phyloP scores from a whole-genome alignment of 768 basidiomycete genomes.

The Boletus reticuloceps region DNA sequence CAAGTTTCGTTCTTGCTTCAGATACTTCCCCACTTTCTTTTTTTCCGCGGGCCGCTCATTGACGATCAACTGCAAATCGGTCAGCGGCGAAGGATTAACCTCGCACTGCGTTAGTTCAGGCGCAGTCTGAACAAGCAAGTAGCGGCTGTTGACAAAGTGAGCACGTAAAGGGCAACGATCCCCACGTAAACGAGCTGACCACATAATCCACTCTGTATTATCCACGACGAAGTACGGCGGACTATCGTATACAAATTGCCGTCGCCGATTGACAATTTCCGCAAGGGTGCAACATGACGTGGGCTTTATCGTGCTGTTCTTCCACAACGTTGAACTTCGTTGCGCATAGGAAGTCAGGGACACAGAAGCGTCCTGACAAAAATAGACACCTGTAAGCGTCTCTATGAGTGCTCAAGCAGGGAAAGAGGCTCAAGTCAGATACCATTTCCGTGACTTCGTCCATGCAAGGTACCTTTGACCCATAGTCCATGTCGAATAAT shows the following conservation, averaged over 20 bases:
- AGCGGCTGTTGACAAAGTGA: conserved; percentile 42
- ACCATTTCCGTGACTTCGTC: conserved; percentile 66
- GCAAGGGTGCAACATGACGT: conserved; percentile 55
- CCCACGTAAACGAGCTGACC: conserved; percentile 36
- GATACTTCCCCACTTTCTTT: conserved; percentile 34
- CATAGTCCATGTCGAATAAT: conserved; percentile 73
- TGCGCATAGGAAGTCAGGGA: conserved; percentile 45
- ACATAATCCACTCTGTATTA: conserved; percentile 69
- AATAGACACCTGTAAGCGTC: conserved; percentile 55
- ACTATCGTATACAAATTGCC: conserved; percentile 51
- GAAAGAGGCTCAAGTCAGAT: conserved; percentile 1
- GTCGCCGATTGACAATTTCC: conserved; percentile 63
- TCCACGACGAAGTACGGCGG: conserved; percentile 57
- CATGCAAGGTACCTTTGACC: conserved; percentile 54
- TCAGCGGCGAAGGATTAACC: background rate
- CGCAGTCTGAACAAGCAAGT: conserved; percentile 48
- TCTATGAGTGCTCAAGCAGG: background rate
- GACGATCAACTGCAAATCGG: too few species aligned
- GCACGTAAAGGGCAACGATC: background rate
- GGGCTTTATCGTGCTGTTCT: conserved; percentile 47
- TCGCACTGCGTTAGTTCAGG: background rate
- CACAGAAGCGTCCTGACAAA: conserved; percentile 53
- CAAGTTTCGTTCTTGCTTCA: conserved; percentile 44
- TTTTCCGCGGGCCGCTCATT: background rate
- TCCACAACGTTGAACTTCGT: conserved; percentile 36